Percentiles rank a stretch among this genome's conserved stretches.
Conservation (phyloP, 2,329 filamentous ascomycete species). For the Sporothrix schenckii region DNA sequence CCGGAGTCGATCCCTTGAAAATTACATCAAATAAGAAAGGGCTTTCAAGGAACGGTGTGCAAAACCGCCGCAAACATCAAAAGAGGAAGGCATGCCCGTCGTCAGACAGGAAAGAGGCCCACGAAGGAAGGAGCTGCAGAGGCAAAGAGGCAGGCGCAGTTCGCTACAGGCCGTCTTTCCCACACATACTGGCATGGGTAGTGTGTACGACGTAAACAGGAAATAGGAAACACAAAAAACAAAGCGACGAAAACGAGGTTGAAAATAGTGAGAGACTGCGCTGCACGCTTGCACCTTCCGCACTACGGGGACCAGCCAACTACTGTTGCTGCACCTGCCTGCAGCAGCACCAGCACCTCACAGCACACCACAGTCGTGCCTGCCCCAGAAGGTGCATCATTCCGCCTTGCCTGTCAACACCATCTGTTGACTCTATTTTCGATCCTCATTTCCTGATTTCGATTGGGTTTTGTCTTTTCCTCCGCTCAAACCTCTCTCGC, state of each 20-base stretch:
- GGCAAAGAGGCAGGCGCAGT: background rate
- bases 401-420: slow-evolving; percentile 20
- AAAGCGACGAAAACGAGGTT: slow-evolving; percentile 5
- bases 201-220: background rate
- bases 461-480: background rate
- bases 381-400: background rate
- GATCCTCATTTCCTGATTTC: background rate
- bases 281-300: background rate
- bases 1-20: background rate
- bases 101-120: background rate
- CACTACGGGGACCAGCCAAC: too few species aligned
- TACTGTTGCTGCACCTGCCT: background rate
- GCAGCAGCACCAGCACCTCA: background rate
- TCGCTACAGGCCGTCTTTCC: background rate
- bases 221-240: background rate
- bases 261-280: background rate
- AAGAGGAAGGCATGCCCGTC: background rate
- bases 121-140: slow-evolving; percentile 10
- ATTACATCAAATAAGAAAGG: background rate
- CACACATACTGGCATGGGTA: background rate
- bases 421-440: background rate
- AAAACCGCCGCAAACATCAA: background rate
- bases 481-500: too few species aligned
- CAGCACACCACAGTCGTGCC: slow-evolving; percentile 22
- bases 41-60: background rate